These are phyloP conservation scores for Chalciporus sphaerocephalus DNA, from an alignment of 768 basidiomycete genomes.

Conservation along the genomic window DNA sequence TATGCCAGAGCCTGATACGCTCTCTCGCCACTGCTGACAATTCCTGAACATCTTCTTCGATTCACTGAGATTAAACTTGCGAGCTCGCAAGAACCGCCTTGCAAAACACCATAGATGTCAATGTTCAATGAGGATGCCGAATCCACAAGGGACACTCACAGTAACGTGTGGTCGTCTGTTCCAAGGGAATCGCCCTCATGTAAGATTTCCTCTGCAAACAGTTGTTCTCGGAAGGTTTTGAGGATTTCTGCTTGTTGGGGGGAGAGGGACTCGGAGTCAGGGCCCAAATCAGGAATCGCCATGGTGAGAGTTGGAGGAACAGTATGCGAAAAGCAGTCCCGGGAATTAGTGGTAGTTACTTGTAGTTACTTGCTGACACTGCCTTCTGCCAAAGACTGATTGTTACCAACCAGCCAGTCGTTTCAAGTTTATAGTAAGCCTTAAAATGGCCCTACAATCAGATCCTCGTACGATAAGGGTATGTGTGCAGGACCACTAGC, in stretches of 20 bases:
- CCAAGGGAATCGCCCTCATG: constrained; percentile 60
- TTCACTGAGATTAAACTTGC: constrained; percentile 55
- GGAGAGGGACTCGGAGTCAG: constrained; percentile 9
- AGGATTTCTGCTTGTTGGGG: constrained; percentile 38
- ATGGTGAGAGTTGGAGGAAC: constrained; percentile 6
- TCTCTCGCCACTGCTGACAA: constrained; percentile 65
- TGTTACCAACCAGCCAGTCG: too few relatives aligned
- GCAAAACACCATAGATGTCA: not conserved
- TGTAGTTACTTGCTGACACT: too few relatives aligned
- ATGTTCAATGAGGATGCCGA: not conserved
- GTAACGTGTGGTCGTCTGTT: constrained; percentile 53
- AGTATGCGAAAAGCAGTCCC: too few relatives aligned
- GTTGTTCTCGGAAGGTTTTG: constrained; percentile 46
- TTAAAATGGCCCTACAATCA: too few relatives aligned
- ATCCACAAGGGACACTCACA: constrained; percentile 39
- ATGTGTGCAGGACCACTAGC: too few relatives aligned
- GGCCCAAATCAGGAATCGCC: constrained; percentile 6
- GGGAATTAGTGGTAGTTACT: too few relatives aligned
- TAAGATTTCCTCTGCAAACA: constrained; percentile 51
- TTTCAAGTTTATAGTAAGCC: too few relatives aligned
- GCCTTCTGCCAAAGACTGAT: too few relatives aligned
- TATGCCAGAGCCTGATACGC: constrained; percentile 59
- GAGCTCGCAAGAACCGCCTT: constrained; percentile 75
- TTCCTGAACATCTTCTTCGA: constrained; percentile 63
- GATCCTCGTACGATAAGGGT: too few relatives aligned